Evolutionary conservation across 352 stramenopile genomes (phyloP).

Genomic region (Globisporangium rhizosaccharum): DNA sequence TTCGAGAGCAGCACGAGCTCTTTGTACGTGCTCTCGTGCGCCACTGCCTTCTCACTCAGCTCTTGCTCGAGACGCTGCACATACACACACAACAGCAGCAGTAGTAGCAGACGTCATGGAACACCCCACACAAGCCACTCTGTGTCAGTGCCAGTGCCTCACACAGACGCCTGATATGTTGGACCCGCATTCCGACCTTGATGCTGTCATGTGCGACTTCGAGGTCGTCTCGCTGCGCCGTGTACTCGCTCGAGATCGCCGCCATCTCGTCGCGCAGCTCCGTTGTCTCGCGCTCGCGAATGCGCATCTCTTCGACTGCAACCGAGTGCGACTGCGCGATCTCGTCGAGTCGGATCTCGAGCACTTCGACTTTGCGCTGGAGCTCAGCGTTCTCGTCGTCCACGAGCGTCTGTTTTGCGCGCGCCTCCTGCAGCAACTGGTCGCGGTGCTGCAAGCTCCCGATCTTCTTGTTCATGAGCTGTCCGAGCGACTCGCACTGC

Average conservation of each 20-base stretch:
- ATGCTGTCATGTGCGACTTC: constrained; percentile 42
- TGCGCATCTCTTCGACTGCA: constrained; percentile 48
- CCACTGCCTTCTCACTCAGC: constrained; percentile 44
- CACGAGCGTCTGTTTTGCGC: constrained; percentile 39
- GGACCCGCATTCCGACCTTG: constrained; percentile 22
- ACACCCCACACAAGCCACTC: neutral
- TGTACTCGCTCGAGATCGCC: constrained; percentile 62
- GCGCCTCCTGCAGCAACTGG: constrained; percentile 59
- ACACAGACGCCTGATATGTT: neutral
- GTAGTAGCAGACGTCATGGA: neutral
- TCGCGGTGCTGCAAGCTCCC: constrained; percentile 61
- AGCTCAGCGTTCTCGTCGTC: constrained; percentile 77
- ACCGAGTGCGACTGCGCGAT: constrained; percentile 60
- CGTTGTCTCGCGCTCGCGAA: constrained; percentile 50
- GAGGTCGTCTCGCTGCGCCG: constrained; percentile 56
- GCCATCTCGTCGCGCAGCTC: constrained; percentile 60
- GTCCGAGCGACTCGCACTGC: constrained; percentile 64
- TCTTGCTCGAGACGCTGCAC: constrained; percentile 53
- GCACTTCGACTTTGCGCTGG: constrained; percentile 68
- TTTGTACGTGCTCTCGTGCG: constrained; percentile 70
- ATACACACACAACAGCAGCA: neutral
- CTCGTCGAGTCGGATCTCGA: constrained; percentile 75
- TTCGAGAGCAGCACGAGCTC: constrained; percentile 77
- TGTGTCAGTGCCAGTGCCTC: neutral
- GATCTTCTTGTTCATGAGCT: constrained; percentile 77